Percentiles rank a stretch among this genome's conserved stretches.
phyloP scores from a whole-genome alignment of 2,329 filamentous ascomycete genomes.

The Calycina marina region DNA sequence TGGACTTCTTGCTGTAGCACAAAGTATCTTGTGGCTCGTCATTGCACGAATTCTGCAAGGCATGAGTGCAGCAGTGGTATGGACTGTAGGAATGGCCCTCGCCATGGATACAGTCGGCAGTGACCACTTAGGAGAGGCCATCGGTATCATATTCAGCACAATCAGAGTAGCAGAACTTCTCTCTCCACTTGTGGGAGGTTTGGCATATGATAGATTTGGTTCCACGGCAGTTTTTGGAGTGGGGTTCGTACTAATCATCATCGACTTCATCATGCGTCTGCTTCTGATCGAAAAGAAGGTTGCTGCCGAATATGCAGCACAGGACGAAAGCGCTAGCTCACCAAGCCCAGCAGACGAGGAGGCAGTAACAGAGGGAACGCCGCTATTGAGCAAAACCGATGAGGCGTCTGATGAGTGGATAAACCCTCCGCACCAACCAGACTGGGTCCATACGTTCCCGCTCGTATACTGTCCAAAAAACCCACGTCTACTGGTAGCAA shows the following conservation, averaged over 20 bases:
- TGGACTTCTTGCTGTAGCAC: constrained; percentile 42
- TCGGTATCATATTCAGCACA: constrained; percentile 45
- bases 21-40: constrained; percentile 1
- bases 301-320: constrained; percentile 23
- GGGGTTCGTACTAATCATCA: constrained; percentile 35
- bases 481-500: constrained; percentile 26
- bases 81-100: constrained; percentile 56
- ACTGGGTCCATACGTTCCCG: constrained; percentile 28
- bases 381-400: constrained; percentile 7
- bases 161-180: constrained; percentile 40
- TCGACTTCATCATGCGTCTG: constrained; percentile 40
- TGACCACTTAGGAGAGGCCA: constrained; percentile 41
- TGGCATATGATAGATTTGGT: constrained; percentile 25
- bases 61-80: constrained; percentile 50
- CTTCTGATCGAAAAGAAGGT: constrained; percentile 40
- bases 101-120: constrained; percentile 54
- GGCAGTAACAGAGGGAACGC: constrained; percentile 7
- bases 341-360: not conserved
- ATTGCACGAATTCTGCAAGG: constrained; percentile 6
- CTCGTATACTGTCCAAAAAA: constrained; percentile 30
- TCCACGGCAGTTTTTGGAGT: constrained; percentile 45
- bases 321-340: not conserved
- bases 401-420: constrained; percentile 25
- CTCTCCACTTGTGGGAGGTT: constrained; percentile 26
- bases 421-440: constrained; percentile 27